phyloP scores from a whole-genome alignment of 2,329 filamentous ascomycete species.

The Hymenoscyphus salicellus region DNA sequence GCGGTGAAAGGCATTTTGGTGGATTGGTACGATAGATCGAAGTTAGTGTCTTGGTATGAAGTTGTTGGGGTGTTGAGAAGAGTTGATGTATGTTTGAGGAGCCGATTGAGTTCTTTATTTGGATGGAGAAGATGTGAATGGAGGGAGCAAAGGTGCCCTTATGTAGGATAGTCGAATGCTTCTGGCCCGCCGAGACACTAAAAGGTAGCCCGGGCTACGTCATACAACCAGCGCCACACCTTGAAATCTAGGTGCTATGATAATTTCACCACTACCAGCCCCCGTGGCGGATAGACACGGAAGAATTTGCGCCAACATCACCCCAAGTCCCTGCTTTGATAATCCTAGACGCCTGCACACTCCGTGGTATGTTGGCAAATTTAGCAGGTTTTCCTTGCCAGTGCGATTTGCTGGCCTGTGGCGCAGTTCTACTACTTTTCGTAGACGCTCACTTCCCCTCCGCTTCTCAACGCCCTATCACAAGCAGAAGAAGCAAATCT shows the following conservation, averaged over 20 bases:
- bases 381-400: background rate
- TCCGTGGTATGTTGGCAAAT: too few species aligned
- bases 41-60: background rate
- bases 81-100: background rate
- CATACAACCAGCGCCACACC: background rate
- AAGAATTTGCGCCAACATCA: too few species aligned
- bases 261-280: background rate
- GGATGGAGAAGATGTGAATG: background rate
- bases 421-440: background rate
- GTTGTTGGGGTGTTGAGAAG: background rate
- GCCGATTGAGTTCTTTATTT: background rate
- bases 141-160: background rate
- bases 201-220: background rate
- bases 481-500: background rate
- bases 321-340: background rate
- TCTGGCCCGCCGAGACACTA: background rate
- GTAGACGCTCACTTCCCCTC: background rate
- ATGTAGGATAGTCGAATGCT: background rate
- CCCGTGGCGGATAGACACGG: too few species aligned
- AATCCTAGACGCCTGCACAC: too few species aligned
- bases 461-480: background rate
- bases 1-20: constrained; percentile 55
- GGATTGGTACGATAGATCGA: background rate
- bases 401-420: background rate
- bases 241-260: background rate